Percentiles rank a stretch among this genome's conserved stretches.
Evolutionary conservation across 345 rosid species (phyloP).

Genomic region (Pugionium cornutum): DNA sequence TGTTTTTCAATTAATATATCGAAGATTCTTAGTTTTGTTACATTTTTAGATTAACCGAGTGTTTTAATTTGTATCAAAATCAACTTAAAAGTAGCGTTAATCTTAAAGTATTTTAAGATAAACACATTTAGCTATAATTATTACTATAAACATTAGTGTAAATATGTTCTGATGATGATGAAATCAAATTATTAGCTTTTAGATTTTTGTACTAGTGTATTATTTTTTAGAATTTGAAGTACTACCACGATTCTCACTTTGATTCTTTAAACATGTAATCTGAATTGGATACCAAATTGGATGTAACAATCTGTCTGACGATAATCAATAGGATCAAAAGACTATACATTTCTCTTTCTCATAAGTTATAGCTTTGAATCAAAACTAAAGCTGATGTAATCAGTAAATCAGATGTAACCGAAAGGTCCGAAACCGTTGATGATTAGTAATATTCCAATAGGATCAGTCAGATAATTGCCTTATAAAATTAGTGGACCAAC

Average conservation of each 20-base stretch:
- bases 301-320: conserved; percentile 10
- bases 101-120: background rate
- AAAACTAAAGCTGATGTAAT: conserved; percentile 28
- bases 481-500: conserved; percentile 32
- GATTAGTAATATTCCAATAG: conserved; percentile 30
- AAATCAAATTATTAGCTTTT: background rate
- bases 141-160: background rate
- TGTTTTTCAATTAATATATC: too few species aligned
- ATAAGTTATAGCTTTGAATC: conserved; percentile 23
- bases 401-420: conserved; percentile 20
- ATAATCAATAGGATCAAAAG: conserved; percentile 16
- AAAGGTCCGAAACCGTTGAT: conserved; percentile 36
- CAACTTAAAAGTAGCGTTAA: background rate
- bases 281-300: conserved; percentile 20
- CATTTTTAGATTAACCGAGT: background rate
- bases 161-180: background rate
- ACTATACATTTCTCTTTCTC: background rate
- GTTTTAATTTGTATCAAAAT: background rate
- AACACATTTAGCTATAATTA: background rate
- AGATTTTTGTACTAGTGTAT: conserved; percentile 14
- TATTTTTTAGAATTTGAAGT: background rate
- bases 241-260: conserved; percentile 16
- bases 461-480: conserved; percentile 23
- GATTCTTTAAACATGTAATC: background rate
- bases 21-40: too few species aligned